phyloP scores from a whole-genome alignment of 345 rosid genomes.

The Hevea brasiliensis region DNA sequence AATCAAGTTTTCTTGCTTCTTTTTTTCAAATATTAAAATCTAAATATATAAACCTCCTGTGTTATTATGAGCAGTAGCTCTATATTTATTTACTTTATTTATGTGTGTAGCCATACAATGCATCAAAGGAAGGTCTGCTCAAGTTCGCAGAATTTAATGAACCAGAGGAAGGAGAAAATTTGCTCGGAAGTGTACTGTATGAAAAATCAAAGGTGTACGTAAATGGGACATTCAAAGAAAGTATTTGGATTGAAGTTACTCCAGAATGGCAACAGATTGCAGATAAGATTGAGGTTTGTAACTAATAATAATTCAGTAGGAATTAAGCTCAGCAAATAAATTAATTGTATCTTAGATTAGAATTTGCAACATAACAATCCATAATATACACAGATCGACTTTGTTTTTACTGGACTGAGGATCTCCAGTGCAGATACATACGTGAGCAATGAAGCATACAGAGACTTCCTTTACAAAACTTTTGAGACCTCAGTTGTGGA shows the following conservation, averaged over 20 bases:
- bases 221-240: background rate
- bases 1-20: no score
- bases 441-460: background rate
- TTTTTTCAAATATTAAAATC: no score
- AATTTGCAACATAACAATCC: no score
- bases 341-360: no score
- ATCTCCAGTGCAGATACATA: background rate
- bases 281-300: no score
- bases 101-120: no score
- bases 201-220: background rate
- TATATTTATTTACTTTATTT: no score
- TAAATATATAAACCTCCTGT: no score
- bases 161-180: constrained; percentile 12
- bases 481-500: background rate
- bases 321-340: no score
- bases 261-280: background rate
- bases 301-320: no score
- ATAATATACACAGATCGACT: no score
- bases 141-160: background rate
- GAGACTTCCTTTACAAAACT: background rate
- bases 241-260: background rate
- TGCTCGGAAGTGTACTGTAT: background rate
- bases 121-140: background rate
- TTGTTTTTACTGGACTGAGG: background rate
- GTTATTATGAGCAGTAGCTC: no score